These are phyloP conservation scores for Fraxinus velutina DNA, from an alignment of 305 asterid genomes.

Conservation along the genomic window DNA sequence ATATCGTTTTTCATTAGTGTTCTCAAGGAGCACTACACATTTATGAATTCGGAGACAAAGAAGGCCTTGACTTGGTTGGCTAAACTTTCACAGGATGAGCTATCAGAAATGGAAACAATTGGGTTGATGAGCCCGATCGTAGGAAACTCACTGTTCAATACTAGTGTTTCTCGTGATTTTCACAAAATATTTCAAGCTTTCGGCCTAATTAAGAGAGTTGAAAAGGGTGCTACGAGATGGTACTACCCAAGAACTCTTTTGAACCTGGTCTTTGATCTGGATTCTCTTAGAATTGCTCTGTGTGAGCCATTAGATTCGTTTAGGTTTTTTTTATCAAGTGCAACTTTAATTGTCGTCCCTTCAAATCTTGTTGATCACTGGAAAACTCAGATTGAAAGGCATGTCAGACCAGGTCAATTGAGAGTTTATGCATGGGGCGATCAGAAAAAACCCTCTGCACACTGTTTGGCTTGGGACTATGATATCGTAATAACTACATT, in stretches of 20 bases:
- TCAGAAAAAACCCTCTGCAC: constrained; percentile 71
- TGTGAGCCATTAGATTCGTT: constrained; percentile 78
- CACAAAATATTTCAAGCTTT: constrained; percentile 80
- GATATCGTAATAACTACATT: constrained; percentile 93
- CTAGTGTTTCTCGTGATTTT: constrained; percentile 53
- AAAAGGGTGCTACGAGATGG: constrained; percentile 67
- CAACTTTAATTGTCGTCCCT: constrained; percentile 88
- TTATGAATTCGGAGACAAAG: constrained; percentile 61
- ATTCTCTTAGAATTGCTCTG: constrained; percentile 78
- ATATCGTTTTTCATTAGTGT: constrained; percentile 66
- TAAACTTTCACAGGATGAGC: constrained; percentile 70
- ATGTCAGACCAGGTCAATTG: constrained; percentile 76
- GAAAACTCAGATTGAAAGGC: constrained; percentile 79
- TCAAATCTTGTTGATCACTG: constrained; percentile 91
- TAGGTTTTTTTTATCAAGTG: constrained; percentile 73
- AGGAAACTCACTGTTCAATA: constrained; percentile 53
- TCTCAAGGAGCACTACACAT: constrained; percentile 59
- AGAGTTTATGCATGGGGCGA: constrained; percentile 83
- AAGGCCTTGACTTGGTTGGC: constrained; percentile 85
- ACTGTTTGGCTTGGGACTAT: constrained; percentile 89
- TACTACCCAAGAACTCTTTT: constrained; percentile 66
- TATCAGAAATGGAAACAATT: constrained; percentile 76
- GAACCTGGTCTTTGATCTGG: constrained; percentile 79
- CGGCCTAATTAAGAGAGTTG: constrained; percentile 72
- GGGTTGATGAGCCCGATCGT: constrained; percentile 75